These are phyloP conservation scores for Globomyces pollinis-pini DNA, from an alignment of 192 early-diverging fungal genomes.

Conservation along the genomic window DNA sequence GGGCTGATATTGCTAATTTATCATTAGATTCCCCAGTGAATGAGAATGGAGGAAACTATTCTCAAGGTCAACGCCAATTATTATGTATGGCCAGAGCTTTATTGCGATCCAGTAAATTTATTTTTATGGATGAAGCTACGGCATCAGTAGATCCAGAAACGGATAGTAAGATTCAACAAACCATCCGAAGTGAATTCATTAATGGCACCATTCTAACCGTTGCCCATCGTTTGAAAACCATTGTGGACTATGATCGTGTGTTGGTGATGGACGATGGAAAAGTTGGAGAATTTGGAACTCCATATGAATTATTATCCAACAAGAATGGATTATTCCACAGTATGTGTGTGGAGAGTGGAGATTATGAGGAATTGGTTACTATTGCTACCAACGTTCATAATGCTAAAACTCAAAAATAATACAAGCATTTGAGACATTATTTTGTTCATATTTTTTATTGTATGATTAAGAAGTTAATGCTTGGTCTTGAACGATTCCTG, in stretches of 20 bases:
- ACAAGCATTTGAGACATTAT: background rate
- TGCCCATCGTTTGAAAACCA: constrained; percentile 73
- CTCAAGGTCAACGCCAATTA: constrained; percentile 57
- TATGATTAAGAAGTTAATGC: too few species aligned
- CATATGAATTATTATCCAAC: constrained; percentile 54
- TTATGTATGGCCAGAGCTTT: constrained; percentile 34
- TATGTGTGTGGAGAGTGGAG: constrained; percentile 54
- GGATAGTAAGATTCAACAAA: constrained; percentile 61
- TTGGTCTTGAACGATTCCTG: too few species aligned
- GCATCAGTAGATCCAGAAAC: constrained; percentile 50
- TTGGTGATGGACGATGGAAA: constrained; percentile 71
- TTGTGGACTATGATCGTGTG: constrained; percentile 66
- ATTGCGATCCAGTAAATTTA: constrained; percentile 12
- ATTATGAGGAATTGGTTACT: background rate
- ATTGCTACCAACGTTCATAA: background rate
- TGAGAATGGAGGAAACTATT: constrained; percentile 43
- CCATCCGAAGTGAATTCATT: constrained; percentile 65
- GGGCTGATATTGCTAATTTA: background rate
- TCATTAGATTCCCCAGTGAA: background rate
- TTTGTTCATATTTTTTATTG: background rate
- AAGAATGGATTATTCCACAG: constrained; percentile 47
- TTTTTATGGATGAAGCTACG: constrained; percentile 45
- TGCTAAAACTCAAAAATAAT: background rate
- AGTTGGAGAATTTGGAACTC: constrained; percentile 75
- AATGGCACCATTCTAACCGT: constrained; percentile 69